Conservation (phyloP, 495 filamentous ascomycete species). For the Aspergillus steynii region DNA sequence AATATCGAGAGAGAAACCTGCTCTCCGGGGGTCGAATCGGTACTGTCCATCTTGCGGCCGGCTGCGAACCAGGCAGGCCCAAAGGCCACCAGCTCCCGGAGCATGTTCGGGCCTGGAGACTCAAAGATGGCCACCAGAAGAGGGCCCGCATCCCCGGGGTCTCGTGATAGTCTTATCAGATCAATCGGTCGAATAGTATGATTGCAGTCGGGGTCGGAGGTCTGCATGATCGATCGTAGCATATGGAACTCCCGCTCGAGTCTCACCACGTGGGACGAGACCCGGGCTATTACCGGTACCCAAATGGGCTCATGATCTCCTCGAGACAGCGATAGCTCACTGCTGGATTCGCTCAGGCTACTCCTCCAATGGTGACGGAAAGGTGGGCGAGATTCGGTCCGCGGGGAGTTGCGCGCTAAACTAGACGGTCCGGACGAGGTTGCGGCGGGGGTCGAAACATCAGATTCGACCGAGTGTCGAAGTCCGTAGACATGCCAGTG, state of each 20-base stretch:
- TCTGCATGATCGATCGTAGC: conserved; percentile 64
- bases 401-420: conserved; percentile 48
- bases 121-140: conserved; percentile 77
- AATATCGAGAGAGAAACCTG: conserved; percentile 71
- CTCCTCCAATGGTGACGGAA: conserved; percentile 40
- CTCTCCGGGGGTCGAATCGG: conserved; percentile 50
- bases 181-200: conserved; percentile 78
- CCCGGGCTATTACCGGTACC: conserved; percentile 66
- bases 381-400: conserved; percentile 38
- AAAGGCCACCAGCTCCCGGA: conserved; percentile 69
- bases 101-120: conserved; percentile 70
- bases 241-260: conserved; percentile 86
- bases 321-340: conserved; percentile 43
- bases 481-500: conserved; percentile 68
- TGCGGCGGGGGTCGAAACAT: conserved; percentile 43
- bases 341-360: conserved; percentile 52
- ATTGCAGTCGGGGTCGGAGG: conserved; percentile 69
- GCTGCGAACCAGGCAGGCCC: conserved; percentile 71
- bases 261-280: conserved; percentile 76
- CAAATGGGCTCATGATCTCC: conserved; percentile 44
- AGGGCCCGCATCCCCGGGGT: conserved; percentile 61
- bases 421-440: conserved; percentile 48
- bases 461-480: conserved; percentile 42
- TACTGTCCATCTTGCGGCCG: conserved; percentile 49
- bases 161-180: conserved; percentile 62